Base-by-base conservation (phyloP, 1,284 basidiomycete genomes). In the Irpex sp. region DNA sequence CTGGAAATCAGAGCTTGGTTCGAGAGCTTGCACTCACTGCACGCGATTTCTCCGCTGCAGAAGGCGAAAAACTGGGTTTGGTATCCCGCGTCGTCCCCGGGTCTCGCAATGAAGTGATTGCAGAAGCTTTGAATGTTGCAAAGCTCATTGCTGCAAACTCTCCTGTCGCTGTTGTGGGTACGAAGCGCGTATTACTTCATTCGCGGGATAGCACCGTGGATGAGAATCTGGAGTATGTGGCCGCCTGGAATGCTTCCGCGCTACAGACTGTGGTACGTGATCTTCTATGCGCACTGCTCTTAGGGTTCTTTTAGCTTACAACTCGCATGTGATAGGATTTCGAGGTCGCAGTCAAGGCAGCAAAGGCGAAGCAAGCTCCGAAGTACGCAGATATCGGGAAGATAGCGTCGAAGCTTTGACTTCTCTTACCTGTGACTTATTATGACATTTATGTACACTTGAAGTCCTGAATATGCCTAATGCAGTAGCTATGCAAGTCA, bases 21-120 rank as follows among this genome's bases (percentile, higher is more conserved):
- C 80, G 87, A 59, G 95, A 98, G 75, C 80, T 97, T 7, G 90
- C 92, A 0, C 87, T 92, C 70, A 94, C 93, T 0, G 90, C 86
- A 0, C 81, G 93, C 5, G 76, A 79, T 36, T 98, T 98, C 73
- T 78, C 79, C 13, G 84, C 90, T 0, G 69, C 71, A 0, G 94
- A 95, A 70, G 95, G 94, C 0, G 76, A 80, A 61, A 78, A 82
- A 59, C 77, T 95, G 3, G 95, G 95, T 0, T 83, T 97, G 55
- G 79, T 97, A 7, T 94, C 92, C 36, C 81, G 82, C 36, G 84
- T 95, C 4, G 85, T 96, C 0, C 69, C 80, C 4, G 94, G 94
- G 0, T 83, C 88, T 0, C 78, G 83, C 37, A 80, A 84, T 0
- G 83, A 81, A 61, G 87, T 88, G 0, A 72, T 87, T 2, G 66